Conservation (phyloP, 2,329 filamentous ascomycete species). For the Microdochium paspali region DNA sequence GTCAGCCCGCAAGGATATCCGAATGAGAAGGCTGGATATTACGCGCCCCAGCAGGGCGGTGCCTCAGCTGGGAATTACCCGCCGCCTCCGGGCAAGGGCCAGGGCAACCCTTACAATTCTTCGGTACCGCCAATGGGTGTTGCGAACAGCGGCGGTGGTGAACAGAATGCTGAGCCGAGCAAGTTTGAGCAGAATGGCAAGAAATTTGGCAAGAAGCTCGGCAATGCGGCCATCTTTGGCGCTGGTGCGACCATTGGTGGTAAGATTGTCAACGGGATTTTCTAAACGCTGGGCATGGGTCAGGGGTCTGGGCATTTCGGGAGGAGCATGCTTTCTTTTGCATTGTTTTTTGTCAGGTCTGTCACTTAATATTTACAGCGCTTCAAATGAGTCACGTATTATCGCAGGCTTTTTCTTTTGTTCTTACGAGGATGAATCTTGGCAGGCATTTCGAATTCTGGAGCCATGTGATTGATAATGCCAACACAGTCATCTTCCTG, state of each 20-base stretch:
- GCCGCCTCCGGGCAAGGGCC: conserved; percentile 29
- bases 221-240: conserved; percentile 77
- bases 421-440: too few relatives aligned
- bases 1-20: conserved; percentile 17
- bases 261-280: conserved; percentile 85
- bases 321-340: neutral
- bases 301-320: neutral
- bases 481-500: too few relatives aligned
- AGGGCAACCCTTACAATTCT: conserved; percentile 55
- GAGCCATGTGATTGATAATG: too few relatives aligned
- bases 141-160: conserved; percentile 42
- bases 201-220: conserved; percentile 94
- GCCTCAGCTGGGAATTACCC: conserved; percentile 29
- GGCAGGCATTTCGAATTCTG: too few relatives aligned
- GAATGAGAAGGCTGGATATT: conserved; percentile 14
- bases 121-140: conserved; percentile 70
- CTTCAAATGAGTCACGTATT: too few relatives aligned
- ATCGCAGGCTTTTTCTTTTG: too few relatives aligned
- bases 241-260: conserved; percentile 85
- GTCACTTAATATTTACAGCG: too few relatives aligned
- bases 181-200: conserved; percentile 73
- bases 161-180: conserved; percentile 34
- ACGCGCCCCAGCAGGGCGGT: conserved; percentile 7
- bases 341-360: neutral
- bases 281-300: conserved; percentile 32